These are phyloP conservation scores for Babjeviella inositovora DNA, from an alignment of 805 yeast species.

Conservation along the genomic window DNA sequence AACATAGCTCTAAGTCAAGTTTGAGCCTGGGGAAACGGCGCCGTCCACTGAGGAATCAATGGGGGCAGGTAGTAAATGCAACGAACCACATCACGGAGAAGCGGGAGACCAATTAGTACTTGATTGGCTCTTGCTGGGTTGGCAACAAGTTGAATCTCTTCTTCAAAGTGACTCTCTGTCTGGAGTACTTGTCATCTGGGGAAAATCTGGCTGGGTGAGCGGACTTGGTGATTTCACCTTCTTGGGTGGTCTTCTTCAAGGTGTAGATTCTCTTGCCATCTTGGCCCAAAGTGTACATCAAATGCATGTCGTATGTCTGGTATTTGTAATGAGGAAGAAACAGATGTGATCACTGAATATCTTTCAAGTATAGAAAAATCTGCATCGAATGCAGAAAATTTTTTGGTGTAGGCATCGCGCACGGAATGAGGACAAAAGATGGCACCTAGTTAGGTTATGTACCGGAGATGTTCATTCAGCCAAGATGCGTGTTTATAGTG, in stretches of 20 bases:
- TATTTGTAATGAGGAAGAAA: constrained; percentile 19
- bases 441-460: too few species aligned
- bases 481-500: too few species aligned
- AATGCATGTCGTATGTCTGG: constrained; percentile 59
- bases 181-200: constrained; percentile 97
- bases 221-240: constrained; percentile 92
- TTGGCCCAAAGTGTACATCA: constrained; percentile 91
- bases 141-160: constrained; percentile 85
- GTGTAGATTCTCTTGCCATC: constrained; percentile 97
- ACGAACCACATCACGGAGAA: too few species aligned
- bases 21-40: too few species aligned
- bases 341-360: constrained; percentile 11
- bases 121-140: constrained; percentile 64
- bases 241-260: constrained; percentile 60
- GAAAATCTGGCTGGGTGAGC: constrained; percentile 99
- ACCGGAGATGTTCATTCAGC: too few species aligned
- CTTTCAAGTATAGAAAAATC: constrained; percentile 13
- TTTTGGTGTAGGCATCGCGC: too few species aligned
- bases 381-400: too few species aligned
- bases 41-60: too few species aligned
- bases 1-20: too few species aligned
- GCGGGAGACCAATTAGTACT: too few species aligned
- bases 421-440: too few species aligned
- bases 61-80: too few species aligned
- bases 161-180: constrained; percentile 97